These are phyloP conservation scores for Nigrospora osmanthi DNA, from an alignment of 2,329 filamentous ascomycete species.

Conservation along the genomic window DNA sequence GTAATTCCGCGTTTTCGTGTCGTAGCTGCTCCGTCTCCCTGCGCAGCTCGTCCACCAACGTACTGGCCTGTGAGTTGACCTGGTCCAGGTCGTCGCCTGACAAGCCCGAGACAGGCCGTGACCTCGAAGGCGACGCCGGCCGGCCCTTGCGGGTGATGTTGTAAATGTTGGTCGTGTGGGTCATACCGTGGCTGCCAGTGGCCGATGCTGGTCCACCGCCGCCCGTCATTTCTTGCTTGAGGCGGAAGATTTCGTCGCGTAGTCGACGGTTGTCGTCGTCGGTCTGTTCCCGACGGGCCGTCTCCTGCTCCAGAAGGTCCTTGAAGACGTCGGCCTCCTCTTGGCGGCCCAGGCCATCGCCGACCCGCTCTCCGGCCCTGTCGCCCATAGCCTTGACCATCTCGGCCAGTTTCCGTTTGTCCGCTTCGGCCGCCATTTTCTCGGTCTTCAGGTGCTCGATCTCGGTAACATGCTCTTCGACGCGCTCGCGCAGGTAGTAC, in stretches of 20 bases:
- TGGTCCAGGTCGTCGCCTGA: constrained; percentile 45
- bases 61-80: constrained; percentile 48
- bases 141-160: constrained; percentile 51
- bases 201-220: constrained; percentile 7
- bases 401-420: constrained; percentile 80
- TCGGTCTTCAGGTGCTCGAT: constrained; percentile 78
- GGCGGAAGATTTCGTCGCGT: constrained; percentile 72
- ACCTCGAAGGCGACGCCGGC: constrained; percentile 34
- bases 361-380: constrained; percentile 33
- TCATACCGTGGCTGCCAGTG: constrained; percentile 24
- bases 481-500: constrained; percentile 71
- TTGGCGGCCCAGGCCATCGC: constrained; percentile 41
- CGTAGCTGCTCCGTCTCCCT: constrained; percentile 67
- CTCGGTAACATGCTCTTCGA: constrained; percentile 76
- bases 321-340: constrained; percentile 84
- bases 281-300: constrained; percentile 76
- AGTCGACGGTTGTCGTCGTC: constrained; percentile 83
- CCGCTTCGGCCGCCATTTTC: constrained; percentile 68
- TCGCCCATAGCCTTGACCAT: constrained; percentile 54
- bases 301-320: constrained; percentile 88
- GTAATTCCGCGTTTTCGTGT: constrained; percentile 86
- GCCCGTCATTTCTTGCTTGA: constrained; percentile 50
- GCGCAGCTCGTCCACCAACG: constrained; percentile 68
- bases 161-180: constrained; percentile 59
- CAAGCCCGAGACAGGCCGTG: constrained; percentile 39